Percentiles rank a stretch among this genome's conserved stretches.
Evolutionary conservation across 345 rosid species (phyloP).

Genomic region (Bruguiera gymnorhiza): DNA sequence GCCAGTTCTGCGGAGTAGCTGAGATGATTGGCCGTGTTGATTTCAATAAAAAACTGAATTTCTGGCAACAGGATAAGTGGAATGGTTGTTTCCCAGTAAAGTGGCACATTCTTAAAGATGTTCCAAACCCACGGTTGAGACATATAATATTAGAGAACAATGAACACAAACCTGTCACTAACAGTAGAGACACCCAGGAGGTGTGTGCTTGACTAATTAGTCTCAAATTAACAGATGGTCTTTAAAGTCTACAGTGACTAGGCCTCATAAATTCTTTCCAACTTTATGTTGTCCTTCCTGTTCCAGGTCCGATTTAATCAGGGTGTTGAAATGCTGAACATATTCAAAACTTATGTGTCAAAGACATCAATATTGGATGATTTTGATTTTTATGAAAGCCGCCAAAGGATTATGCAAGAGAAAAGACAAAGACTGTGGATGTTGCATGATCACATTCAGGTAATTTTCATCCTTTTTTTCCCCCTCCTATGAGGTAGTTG

Average conservation of each 20-base stretch:
- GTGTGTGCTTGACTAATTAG: background rate
- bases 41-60: conserved; percentile 17
- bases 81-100: conserved; percentile 25
- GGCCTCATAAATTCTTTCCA: background rate
- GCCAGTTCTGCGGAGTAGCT: conserved; percentile 27
- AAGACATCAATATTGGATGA: conserved; percentile 12
- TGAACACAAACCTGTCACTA: conserved; percentile 24
- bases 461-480: background rate
- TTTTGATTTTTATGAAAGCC: conserved; percentile 17
- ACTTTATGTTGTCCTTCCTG: background rate
- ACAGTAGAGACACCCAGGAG: conserved; percentile 27
- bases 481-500: no score
- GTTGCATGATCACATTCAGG: conserved; percentile 16
- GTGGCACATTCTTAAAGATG: conserved; percentile 28
- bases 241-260: no score
- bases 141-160: conserved; percentile 26
- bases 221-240: no score
- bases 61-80: conserved; percentile 30
- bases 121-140: conserved; percentile 19
- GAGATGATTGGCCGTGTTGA: conserved; percentile 25
- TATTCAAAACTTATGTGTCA: conserved; percentile 14
- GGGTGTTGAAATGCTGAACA: conserved; percentile 16
- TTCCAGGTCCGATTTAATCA: conserved; percentile 14
- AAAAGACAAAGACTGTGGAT: conserved; percentile 13
- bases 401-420: conserved; percentile 18